Evolutionary conservation across 2,329 filamentous ascomycete genomes (phyloP), one percentile per base, ranked within the genome.

Genomic region (Sporothrix variecibatus): DNA sequence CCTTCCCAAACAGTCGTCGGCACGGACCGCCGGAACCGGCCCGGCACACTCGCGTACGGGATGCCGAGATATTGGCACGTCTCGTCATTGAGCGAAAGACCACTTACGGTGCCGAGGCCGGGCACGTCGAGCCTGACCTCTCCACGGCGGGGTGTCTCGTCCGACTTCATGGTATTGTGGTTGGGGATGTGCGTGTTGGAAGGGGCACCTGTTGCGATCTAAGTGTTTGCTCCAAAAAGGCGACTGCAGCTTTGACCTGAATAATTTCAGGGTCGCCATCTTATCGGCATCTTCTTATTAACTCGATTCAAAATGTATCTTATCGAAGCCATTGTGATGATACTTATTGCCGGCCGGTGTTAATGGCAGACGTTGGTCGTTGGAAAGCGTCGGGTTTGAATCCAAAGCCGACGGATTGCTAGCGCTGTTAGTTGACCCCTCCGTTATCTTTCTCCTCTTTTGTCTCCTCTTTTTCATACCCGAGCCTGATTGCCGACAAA

Each of bases 31-130:
- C 75, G 31, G 34, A 76, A 76, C 2, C 75, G 71, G 7, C 75
- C 75, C 2, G 74, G 75, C 1, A 75, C 38, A 4, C 49, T 23
- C 1, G 28, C 75, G 46, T 76, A 76, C 17, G 75, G 75, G 1
- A 76, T 69, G 43, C 74, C 75, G 8, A 75, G 31, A 26, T 76
- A 76, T 68, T 76, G 67, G 51, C 73, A 75, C 3, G 67, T 65
- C n/a, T 43, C 20, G 38, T 60, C 20, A 40, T 71, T 23, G 23
- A 74, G 62, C 7, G 60, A 73, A 28, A 76, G 40, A 23, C 75
- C 75, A 0, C 70, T 73, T 3, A 76, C 7, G 0, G 43, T 46
- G 34, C 75, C 74, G 11, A 76, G 68, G n/a, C 62, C 67, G 8
- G 75, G 72, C 9, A 75, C 74, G 17, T 72, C 72, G 12, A 75